A percentile compares a stretch with the other conserved stretches of the same genome.
These are phyloP conservation scores for Aspergillus bombycis DNA, from an alignment of 2,329 filamentous ascomycete genomes.

Conservation along the genomic window DNA sequence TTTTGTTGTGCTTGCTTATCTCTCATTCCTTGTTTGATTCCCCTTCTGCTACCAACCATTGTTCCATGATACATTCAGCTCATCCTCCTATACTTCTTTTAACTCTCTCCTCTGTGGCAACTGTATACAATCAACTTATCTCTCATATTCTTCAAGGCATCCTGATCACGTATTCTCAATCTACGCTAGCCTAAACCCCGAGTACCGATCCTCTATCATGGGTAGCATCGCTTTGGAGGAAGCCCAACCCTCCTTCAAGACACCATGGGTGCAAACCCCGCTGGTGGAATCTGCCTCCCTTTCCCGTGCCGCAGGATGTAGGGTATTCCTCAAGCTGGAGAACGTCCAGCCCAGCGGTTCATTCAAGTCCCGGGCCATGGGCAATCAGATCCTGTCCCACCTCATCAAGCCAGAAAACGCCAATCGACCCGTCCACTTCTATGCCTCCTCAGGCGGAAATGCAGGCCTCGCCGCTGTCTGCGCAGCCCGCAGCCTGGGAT, in stretches of 20 bases:
- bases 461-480: conserved; percentile 81
- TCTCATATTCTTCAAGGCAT: conserved; percentile 10
- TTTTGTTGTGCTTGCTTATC: conserved; percentile 11
- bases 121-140: conserved; percentile 1
- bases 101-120: neutral
- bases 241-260: conserved; percentile 31
- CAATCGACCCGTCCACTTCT: conserved; percentile 66
- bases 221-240: conserved; percentile 38
- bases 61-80: neutral
- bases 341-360: conserved; percentile 82
- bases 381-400: conserved; percentile 66
- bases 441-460: conserved; percentile 79
- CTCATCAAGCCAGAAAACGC: conserved; percentile 45
- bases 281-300: conserved; percentile 68
- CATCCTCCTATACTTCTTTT: conserved; percentile 6
- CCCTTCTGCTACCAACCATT: neutral
- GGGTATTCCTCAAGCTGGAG: conserved; percentile 83
- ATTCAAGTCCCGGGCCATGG: conserved; percentile 80
- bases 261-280: conserved; percentile 73
- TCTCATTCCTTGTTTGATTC: neutral
- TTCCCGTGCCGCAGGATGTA: conserved; percentile 72
- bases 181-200: neutral
- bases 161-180: neutral
- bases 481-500: conserved; percentile 66
- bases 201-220: conserved; percentile 28